Evolutionary conservation across 2,329 filamentous ascomycete species (phyloP).

Genomic region (Magnaporthales sp.): DNA sequence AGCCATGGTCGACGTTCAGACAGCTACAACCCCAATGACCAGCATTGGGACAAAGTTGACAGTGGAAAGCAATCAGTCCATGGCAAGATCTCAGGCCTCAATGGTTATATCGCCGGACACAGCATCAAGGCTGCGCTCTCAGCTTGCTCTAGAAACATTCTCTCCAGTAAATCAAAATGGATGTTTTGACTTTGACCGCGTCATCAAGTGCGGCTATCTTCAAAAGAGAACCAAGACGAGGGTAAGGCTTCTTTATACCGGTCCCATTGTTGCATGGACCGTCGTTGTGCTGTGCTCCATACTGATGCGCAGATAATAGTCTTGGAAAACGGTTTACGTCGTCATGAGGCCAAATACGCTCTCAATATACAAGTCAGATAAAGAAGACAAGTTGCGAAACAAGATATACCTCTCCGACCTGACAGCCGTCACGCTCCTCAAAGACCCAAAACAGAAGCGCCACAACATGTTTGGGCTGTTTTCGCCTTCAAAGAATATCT

Average conservation of each 20-base stretch:
- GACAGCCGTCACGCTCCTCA: conserved; percentile 81
- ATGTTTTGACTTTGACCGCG: conserved; percentile 90
- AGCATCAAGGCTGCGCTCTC: conserved; percentile 11
- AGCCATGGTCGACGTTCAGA: conserved; percentile 16
- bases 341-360: conserved; percentile 85
- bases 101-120: conserved; percentile 14
- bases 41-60: conserved; percentile 8
- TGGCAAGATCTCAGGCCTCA: conserved; percentile 12
- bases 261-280: not conserved
- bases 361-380: conserved; percentile 86
- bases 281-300: not conserved
- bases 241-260: conserved; percentile 36
- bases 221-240: conserved; percentile 91
- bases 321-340: conserved; percentile 84
- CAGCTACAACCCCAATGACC: conserved; percentile 12
- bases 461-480: conserved; percentile 89
- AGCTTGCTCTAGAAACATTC: conserved; percentile 54
- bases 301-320: conserved; percentile 33
- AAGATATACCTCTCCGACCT: conserved; percentile 84
- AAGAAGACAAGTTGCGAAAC: conserved; percentile 81
- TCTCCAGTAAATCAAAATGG: conserved; percentile 91
- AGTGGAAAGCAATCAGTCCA: not conserved
- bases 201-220: conserved; percentile 81
- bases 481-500: conserved; percentile 82
- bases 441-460: conserved; percentile 79